Conservation (phyloP, 345 rosid species). For the Streptanthus diversifolius region DNA sequence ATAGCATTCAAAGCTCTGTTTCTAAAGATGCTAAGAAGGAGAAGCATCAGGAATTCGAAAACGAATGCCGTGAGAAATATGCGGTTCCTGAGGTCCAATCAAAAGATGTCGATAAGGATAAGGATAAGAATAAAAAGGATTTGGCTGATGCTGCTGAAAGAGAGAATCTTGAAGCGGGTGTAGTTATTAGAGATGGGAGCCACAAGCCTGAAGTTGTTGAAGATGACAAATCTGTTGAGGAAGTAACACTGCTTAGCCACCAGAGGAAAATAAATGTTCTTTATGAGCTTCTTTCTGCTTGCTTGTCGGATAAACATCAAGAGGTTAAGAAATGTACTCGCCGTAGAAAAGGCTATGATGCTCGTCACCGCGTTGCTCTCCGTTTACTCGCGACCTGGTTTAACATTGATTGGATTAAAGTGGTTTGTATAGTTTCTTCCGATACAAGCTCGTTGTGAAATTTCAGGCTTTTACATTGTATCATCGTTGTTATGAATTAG, state of each 20-base stretch:
- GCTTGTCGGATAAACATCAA: conserved; percentile 65
- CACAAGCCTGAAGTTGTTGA: conserved; percentile 29
- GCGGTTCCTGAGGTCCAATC: conserved; percentile 45
- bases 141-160: background rate
- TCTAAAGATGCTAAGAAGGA: conserved; percentile 59
- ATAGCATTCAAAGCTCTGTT: conserved; percentile 47
- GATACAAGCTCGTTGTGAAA: background rate
- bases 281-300: conserved; percentile 86
- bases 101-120: conserved; percentile 33
- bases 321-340: conserved; percentile 48
- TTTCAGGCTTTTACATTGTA: background rate
- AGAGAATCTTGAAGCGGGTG: conserved; percentile 20
- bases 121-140: conserved; percentile 23
- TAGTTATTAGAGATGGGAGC: conserved; percentile 25
- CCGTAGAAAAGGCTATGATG: conserved; percentile 85
- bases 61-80: conserved; percentile 67
- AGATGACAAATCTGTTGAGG: conserved; percentile 56
- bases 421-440: conserved; percentile 51
- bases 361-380: conserved; percentile 85
- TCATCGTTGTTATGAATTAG: background rate
- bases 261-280: conserved; percentile 76
- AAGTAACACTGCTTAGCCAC: conserved; percentile 56
- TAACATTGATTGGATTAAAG: conserved; percentile 72
- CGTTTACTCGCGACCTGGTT: conserved; percentile 86
- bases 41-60: conserved; percentile 69